Percentiles rank a stretch among this genome's conserved stretches.
phyloP scores from a whole-genome alignment of 1,139 yeast species.

The Lodderomyces jiufengensis region DNA sequence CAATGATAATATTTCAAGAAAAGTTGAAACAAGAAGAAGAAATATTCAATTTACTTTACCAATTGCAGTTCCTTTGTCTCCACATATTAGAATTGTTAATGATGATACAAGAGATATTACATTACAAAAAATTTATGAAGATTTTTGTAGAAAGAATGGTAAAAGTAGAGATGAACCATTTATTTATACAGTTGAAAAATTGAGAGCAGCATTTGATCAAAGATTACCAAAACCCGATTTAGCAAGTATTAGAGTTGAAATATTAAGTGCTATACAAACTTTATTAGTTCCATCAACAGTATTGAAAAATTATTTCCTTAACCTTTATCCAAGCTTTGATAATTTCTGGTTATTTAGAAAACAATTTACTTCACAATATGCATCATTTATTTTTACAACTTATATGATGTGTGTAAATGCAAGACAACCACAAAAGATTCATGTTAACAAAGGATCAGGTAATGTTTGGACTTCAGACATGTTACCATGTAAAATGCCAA shows the following conservation, averaged over 20 bases:
- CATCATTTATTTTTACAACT: conserved; percentile 90
- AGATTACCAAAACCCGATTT: conserved; percentile 90
- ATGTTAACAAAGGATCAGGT: conserved; percentile 78
- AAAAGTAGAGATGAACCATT: conserved; percentile 88
- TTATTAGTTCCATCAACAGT: conserved; percentile 83
- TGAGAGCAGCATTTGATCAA: conserved; percentile 91
- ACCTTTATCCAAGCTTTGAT: conserved; percentile 72
- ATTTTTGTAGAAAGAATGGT: conserved; percentile 70
- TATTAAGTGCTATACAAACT: conserved; percentile 84
- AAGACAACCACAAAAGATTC: conserved; percentile 91
- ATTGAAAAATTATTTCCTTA: conserved; percentile 62
- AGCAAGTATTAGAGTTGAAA: conserved; percentile 84
- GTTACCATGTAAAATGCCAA: conserved; percentile 81
- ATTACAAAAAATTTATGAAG: conserved; percentile 85
- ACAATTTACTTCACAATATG: conserved; percentile 92
- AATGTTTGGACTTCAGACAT: conserved; percentile 92
- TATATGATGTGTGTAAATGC: conserved; percentile 93
- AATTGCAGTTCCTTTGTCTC: conserved; percentile 88
- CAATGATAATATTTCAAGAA: conserved; percentile 73
- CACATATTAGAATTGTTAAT: conserved; percentile 87
- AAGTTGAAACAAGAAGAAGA: conserved; percentile 85
- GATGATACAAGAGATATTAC: conserved; percentile 78
- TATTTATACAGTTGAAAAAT: conserved; percentile 78
- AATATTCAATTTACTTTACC: conserved; percentile 86
- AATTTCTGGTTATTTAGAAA: conserved; percentile 97